phyloP scores from a whole-genome alignment of 1,139 yeast genomes.

The Saccharomyces hybrid region DNA sequence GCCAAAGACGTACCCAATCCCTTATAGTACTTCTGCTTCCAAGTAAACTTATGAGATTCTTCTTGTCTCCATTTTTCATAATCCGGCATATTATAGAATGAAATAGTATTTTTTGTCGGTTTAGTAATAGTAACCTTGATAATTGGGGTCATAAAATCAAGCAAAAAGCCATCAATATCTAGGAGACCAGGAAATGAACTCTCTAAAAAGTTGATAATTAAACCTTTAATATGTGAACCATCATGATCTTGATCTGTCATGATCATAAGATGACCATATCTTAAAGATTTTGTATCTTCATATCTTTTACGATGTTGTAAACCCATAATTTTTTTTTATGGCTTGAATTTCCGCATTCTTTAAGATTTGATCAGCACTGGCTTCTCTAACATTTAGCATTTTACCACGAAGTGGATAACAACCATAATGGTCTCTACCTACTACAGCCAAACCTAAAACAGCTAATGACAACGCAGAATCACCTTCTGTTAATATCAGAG shows the following conservation, averaged over 20 bases:
- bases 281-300: slow-evolving; percentile 60
- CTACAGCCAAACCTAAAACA: slow-evolving; percentile 88
- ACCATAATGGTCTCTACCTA: slow-evolving; percentile 93
- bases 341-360: slow-evolving; percentile 94
- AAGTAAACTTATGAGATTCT: slow-evolving; percentile 67
- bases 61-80: slow-evolving; percentile 88
- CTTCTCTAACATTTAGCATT: slow-evolving; percentile 90
- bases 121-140: slow-evolving; percentile 76
- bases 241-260: slow-evolving; percentile 99
- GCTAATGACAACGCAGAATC: slow-evolving; percentile 93
- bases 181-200: slow-evolving; percentile 90
- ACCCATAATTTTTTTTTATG: slow-evolving; percentile 91
- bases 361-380: slow-evolving; percentile 85
- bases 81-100: slow-evolving; percentile 94
- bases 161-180: slow-evolving; percentile 82
- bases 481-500: slow-evolving; percentile 91
- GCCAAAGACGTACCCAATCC: slow-evolving; percentile 93
- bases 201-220: slow-evolving; percentile 86
- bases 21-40: slow-evolving; percentile 94
- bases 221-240: slow-evolving; percentile 96
- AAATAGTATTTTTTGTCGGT: slow-evolving; percentile 54
- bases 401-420: slow-evolving; percentile 95
- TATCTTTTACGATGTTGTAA: slow-evolving; percentile 86
- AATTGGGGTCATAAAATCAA: slow-evolving; percentile 94
- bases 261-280: slow-evolving; percentile 96